phyloP scores from a whole-genome alignment of 2,329 filamentous ascomycete species.

The Aspergillus bombycis region DNA sequence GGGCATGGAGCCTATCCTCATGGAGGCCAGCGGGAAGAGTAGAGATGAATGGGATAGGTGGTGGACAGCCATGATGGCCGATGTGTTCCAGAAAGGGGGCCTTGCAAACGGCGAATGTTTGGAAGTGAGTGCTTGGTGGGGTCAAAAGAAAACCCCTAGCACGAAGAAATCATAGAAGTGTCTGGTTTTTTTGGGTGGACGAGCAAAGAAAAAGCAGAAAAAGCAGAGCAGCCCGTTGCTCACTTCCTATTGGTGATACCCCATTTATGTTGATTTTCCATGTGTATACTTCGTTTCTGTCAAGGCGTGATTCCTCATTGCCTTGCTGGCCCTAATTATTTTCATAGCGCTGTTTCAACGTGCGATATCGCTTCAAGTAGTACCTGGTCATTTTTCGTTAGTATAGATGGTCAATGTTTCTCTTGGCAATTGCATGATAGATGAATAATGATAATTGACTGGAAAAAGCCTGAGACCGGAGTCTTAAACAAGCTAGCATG shows the following conservation, averaged over 20 bases:
- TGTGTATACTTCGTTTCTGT: constrained; percentile 22
- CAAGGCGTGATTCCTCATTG: constrained; percentile 14
- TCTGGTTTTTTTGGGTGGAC: constrained; percentile 35
- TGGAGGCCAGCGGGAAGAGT: constrained; percentile 81
- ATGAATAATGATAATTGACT: constrained; percentile 25
- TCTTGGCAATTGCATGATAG: constrained; percentile 6
- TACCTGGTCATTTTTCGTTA: constrained; percentile 61
- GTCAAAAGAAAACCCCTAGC: constrained; percentile 51
- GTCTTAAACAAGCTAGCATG: neutral
- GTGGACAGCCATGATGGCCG: constrained; percentile 83
- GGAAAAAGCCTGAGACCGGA: neutral
- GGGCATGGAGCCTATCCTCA: constrained; percentile 78
- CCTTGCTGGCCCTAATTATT: constrained; percentile 31
- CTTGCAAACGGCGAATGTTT: constrained; percentile 84
- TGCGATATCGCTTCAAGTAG: constrained; percentile 88
- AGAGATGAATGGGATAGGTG: constrained; percentile 91
- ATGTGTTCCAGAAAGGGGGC: constrained; percentile 77
- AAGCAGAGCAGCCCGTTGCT: constrained; percentile 33
- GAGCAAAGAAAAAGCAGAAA: constrained; percentile 23
- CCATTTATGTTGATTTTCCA: constrained; percentile 27
- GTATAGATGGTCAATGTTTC: constrained; percentile 18
- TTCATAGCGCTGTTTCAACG: constrained; percentile 79
- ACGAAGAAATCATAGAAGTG: constrained; percentile 22
- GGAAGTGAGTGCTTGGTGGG: constrained; percentile 68
- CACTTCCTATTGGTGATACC: constrained; percentile 45